These are phyloP conservation scores for Fusarium bactridioides DNA, from an alignment of 2,329 filamentous ascomycete genomes.

Conservation along the genomic window DNA sequence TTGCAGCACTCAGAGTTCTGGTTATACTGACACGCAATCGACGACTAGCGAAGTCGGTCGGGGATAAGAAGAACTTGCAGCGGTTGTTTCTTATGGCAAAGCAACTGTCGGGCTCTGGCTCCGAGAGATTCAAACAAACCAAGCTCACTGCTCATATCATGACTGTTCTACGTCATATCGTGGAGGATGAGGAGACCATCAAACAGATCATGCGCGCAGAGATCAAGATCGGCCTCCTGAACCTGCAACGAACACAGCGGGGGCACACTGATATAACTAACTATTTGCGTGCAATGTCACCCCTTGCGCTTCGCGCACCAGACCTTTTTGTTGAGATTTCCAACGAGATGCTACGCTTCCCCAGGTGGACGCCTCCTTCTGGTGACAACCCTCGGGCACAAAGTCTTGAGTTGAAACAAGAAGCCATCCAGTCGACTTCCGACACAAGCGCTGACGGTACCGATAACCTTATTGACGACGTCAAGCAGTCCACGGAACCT, in stretches of 20 bases:
- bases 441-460: slow-evolving; percentile 20
- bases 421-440: slow-evolving; percentile 27
- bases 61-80: slow-evolving; percentile 88
- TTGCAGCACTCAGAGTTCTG: slow-evolving; percentile 83
- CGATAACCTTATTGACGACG: slow-evolving; percentile 45
- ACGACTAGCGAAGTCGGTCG: slow-evolving; percentile 75
- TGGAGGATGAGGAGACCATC: slow-evolving; percentile 91
- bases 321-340: slow-evolving; percentile 87
- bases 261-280: slow-evolving; percentile 70
- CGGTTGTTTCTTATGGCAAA: slow-evolving; percentile 95
- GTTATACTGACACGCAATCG: slow-evolving; percentile 87
- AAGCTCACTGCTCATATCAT: slow-evolving; percentile 72
- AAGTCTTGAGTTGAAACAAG: slow-evolving; percentile 54
- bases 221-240: slow-evolving; percentile 80
- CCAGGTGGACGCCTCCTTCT: slow-evolving; percentile 61
- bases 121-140: slow-evolving; percentile 71
- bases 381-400: slow-evolving; percentile 47
- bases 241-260: slow-evolving; percentile 57
- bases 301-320: slow-evolving; percentile 81
- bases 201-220: slow-evolving; percentile 92
- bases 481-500: slow-evolving; percentile 68
- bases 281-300: slow-evolving; percentile 80
- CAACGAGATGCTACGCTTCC: slow-evolving; percentile 82
- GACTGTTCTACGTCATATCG: slow-evolving; percentile 87
- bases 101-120: slow-evolving; percentile 82